phyloP scores from a whole-genome alignment of 225 moss, liverwort and hornwort species.

The Straminergon stramineum region DNA sequence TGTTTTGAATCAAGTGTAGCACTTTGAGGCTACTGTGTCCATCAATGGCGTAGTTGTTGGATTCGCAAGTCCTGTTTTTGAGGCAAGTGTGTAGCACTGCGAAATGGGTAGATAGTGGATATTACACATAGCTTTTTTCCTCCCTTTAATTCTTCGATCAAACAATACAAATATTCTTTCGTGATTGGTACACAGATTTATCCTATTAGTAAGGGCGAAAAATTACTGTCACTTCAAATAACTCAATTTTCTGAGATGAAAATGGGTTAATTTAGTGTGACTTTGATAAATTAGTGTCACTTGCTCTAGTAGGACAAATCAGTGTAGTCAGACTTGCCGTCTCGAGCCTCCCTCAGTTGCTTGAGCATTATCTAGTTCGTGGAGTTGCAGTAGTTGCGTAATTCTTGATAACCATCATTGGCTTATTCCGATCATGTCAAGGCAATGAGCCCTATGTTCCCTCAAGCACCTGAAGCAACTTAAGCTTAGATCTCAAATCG shows the following conservation, averaged over 20 bases:
- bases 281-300: neutral
- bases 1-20: neutral
- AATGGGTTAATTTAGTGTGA: neutral
- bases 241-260: neutral
- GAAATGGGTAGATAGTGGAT: neutral
- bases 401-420: neutral
- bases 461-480: neutral
- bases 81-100: neutral
- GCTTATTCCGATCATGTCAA: neutral
- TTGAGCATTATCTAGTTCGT: neutral
- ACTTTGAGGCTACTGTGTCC: neutral
- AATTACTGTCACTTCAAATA: neutral
- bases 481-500: neutral
- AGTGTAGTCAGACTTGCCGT: neutral
- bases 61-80: neutral
- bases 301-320: neutral
- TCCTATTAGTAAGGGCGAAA: neutral
- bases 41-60: neutral
- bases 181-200: neutral
- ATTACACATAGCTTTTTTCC: neutral
- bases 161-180: neutral
- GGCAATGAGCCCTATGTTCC: neutral
- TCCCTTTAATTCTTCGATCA: neutral
- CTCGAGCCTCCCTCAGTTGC: neutral
- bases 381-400: neutral